These are phyloP conservation scores for Aspergillus aculeatinus DNA, from an alignment of 2,329 filamentous ascomycete species.

Conservation along the genomic window DNA sequence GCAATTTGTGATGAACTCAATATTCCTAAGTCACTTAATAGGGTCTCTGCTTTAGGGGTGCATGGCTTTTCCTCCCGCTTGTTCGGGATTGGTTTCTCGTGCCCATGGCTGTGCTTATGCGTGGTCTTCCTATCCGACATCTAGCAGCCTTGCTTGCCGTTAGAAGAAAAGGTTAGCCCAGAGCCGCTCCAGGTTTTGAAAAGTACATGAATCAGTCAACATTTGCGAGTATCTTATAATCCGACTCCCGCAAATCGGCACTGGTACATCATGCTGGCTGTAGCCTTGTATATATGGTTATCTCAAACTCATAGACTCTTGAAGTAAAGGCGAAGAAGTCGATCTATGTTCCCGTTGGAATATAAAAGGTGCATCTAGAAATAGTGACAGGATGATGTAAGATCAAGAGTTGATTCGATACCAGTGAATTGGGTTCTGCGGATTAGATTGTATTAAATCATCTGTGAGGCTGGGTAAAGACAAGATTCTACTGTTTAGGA, in stretches of 20 bases:
- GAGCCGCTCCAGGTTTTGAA: background rate
- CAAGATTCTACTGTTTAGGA: conserved; percentile 17
- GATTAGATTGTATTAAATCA: background rate
- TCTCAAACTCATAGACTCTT: background rate
- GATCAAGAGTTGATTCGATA: background rate
- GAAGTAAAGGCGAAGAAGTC: background rate
- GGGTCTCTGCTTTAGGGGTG: conserved; percentile 39
- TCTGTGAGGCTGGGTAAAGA: background rate
- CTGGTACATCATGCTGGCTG: background rate
- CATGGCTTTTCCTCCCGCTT: conserved; percentile 47
- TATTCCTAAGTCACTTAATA: conserved; percentile 17
- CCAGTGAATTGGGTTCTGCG: background rate
- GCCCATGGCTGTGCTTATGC: conserved; percentile 24
- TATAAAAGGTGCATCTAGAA: conserved; percentile 17
- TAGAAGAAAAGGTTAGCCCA: background rate
- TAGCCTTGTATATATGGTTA: background rate
- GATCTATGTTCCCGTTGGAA: no score
- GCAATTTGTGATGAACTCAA: conserved; percentile 12
- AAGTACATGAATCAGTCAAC: background rate
- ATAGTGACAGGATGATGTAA: conserved; percentile 12
- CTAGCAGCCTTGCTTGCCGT: background rate
- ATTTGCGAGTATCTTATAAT: background rate
- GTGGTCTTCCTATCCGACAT: background rate
- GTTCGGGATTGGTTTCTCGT: conserved; percentile 45
- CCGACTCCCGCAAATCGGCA: background rate